Evolutionary conservation across 495 filamentous ascomycete species (phyloP).

Genomic region (Penicillium ochrochloron): DNA sequence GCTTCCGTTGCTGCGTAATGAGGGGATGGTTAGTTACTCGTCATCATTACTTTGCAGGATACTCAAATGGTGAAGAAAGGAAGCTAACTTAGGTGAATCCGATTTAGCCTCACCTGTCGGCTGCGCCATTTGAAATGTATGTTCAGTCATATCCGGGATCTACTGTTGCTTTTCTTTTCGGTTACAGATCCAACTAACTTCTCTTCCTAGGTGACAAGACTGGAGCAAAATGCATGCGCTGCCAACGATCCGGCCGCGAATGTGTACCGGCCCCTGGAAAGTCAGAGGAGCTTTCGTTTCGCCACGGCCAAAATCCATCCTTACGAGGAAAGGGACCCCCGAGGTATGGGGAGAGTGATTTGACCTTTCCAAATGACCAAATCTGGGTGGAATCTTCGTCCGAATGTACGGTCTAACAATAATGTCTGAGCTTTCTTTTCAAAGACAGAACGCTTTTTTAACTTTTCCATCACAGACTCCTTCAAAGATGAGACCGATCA

Average conservation of each 20-base stretch:
- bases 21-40: constrained; percentile 49
- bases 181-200: background rate
- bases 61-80: background rate
- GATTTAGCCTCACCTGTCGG: constrained; percentile 48
- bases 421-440: background rate
- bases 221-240: constrained; percentile 46
- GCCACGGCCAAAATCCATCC: constrained; percentile 51
- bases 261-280: constrained; percentile 47
- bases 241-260: constrained; percentile 49
- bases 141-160: background rate
- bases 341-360: constrained; percentile 49
- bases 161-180: background rate
- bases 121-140: constrained; percentile 54
- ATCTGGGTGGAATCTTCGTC: constrained; percentile 41
- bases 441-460: background rate
- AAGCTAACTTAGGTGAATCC: constrained; percentile 10
- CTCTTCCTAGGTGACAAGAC: constrained; percentile 45
- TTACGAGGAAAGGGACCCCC: constrained; percentile 45
- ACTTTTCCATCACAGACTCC: constrained; percentile 29
- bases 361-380: constrained; percentile 47
- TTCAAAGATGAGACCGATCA: constrained; percentile 51
- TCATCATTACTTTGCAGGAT: background rate
- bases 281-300: constrained; percentile 49
- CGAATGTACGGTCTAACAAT: constrained; percentile 32
- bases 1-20: constrained; percentile 40